Evolutionary conservation across 2,329 filamentous ascomycete genomes (phyloP), one percentile per base, ranked within the genome.

Genomic region (Septoria linicola): DNA sequence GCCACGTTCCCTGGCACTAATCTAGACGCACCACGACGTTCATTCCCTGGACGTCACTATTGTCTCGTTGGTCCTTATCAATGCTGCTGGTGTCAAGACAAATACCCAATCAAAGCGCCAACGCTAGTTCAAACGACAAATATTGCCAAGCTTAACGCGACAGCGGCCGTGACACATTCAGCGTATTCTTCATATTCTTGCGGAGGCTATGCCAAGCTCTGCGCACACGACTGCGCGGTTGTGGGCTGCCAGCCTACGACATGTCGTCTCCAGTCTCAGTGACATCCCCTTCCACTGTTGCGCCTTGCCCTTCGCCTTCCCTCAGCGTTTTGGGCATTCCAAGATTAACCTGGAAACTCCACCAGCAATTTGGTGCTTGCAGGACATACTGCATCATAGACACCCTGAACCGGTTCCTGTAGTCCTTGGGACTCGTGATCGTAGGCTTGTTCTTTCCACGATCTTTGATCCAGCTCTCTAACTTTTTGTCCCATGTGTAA

Each of bases 391-490:
- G 84, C 63, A 90, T 89, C 93, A 99, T 99, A 10, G 91, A 91
- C 72, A 96, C 92, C 59, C 93, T 77, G 75, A 99, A 99, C 4
- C 93, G 84, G 61, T 88, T 91, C 71, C 96, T 95, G 70, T 99
- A 99, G 72, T 99, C 93, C 73, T 93, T 95, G 2, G 93, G 95
- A 70, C 88, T 95, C 8, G 93, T 99, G 43, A 99, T 93, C 0
- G 93, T 99, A 7, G 95, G 95, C 55, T 89, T 81, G 62, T 85
- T 85, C 70, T 85, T 85, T 64, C 95, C 93, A 32, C 92, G 87
- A 66, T 97, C 91, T 72, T 99, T 99, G 79, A 99, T 96, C 93
- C 93, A 99, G 48, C 87, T 93, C 74, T 99, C 93, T n/a, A 99
- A 81, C 68, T 96, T 96, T 78, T 99, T 99, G 75, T 99, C 93